A percentile compares a stretch with the other conserved stretches of the same genome.
Conservation (phyloP, 495 filamentous ascomycete species). For the Penicillium simplicissimum region DNA sequence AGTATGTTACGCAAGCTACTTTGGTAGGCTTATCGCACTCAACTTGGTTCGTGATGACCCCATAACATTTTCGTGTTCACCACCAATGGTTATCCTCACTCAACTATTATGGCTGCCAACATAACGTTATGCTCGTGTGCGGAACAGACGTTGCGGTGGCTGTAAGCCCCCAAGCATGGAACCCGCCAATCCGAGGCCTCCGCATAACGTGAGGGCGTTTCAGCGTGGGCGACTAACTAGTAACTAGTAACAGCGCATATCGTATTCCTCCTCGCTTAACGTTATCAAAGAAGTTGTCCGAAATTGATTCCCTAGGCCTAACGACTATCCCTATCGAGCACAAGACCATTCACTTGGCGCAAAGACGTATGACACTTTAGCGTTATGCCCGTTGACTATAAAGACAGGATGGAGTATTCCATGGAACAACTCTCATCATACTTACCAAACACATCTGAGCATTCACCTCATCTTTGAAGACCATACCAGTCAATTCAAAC, state of each 20-base stretch:
- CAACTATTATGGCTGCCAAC: background rate
- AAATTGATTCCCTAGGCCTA: background rate
- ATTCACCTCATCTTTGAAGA: background rate
- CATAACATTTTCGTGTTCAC: background rate
- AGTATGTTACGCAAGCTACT: background rate
- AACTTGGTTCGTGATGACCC: background rate
- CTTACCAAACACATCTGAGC: background rate
- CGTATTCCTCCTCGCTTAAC: background rate
- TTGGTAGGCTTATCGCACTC: background rate
- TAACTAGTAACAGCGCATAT: background rate
- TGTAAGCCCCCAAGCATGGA: background rate
- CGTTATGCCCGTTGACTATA: background rate
- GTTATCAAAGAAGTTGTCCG: background rate
- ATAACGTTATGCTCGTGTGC: conserved; percentile 19
- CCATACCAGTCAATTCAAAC: background rate
- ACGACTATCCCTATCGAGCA: background rate
- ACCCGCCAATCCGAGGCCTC: background rate
- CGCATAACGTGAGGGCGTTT: background rate
- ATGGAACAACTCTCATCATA: background rate
- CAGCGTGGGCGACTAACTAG: background rate
- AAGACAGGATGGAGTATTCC: background rate
- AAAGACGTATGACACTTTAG: background rate
- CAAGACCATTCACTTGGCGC: background rate
- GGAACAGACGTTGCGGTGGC: background rate
- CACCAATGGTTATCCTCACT: background rate